phyloP scores from a whole-genome alignment of 2,329 filamentous ascomycete genomes.

The Fusarium veterinarium region DNA sequence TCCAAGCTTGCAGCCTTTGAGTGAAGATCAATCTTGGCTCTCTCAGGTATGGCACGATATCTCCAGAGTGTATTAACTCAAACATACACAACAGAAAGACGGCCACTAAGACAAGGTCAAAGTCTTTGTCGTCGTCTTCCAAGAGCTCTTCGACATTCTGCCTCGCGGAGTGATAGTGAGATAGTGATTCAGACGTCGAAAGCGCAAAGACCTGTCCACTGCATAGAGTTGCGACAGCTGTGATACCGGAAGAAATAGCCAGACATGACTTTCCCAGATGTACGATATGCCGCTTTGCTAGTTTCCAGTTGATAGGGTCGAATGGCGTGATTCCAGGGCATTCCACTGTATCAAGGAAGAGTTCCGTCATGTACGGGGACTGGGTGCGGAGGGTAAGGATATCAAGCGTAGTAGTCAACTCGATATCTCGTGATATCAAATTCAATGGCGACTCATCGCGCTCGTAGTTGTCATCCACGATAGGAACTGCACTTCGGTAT shows the following conservation, averaged over 20 bases:
- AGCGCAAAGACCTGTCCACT: neutral
- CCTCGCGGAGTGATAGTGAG: neutral
- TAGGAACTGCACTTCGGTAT: neutral
- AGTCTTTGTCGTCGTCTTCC: neutral
- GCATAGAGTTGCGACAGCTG: neutral
- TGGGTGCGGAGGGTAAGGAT: neutral
- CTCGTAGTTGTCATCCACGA: neutral
- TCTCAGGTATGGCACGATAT: neutral
- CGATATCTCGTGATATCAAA: neutral
- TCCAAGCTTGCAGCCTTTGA: accelerated
- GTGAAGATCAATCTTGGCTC: neutral
- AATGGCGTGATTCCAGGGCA: neutral
- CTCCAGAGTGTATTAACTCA: neutral
- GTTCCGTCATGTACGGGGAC: neutral
- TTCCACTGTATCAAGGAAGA: neutral
- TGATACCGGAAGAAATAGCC: neutral
- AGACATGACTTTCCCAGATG: neutral
- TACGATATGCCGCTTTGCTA: neutral
- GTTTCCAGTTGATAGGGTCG: neutral
- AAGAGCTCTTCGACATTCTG: neutral
- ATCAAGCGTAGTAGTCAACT: neutral
- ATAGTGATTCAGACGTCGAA: neutral
- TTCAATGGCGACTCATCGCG: neutral
- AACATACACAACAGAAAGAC: neutral
- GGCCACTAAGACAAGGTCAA: accelerated